Evolutionary conservation across 139 green algal genomes (phyloP).

Genomic region (Chlamydomonas sphaeroides): DNA sequence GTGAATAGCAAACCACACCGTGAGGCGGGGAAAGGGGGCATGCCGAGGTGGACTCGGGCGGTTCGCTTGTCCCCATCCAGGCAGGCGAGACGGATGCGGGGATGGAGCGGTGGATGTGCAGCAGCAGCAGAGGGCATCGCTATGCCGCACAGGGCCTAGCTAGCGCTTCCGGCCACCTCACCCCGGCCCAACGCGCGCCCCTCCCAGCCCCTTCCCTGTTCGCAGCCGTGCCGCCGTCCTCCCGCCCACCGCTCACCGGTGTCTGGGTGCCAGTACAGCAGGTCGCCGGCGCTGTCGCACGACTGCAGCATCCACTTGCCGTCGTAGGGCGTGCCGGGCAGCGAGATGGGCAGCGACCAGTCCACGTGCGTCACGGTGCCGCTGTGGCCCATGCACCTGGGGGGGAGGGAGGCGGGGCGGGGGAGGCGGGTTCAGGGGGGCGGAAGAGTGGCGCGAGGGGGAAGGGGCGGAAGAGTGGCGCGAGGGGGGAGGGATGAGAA

Average conservation of each 20-base stretch:
- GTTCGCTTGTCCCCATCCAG: no score
- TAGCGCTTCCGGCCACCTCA: no score
- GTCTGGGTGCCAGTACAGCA: slow-evolving; percentile 59
- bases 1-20: no score
- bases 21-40: no score
- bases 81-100: no score
- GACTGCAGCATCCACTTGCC: slow-evolving; percentile 44
- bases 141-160: no score
- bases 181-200: background rate
- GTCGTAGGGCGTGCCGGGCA: slow-evolving; percentile 28
- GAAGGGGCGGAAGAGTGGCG: no score
- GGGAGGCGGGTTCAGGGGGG: background rate
- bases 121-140: no score
- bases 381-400: slow-evolving; percentile 55
- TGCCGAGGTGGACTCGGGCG: no score
- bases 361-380: slow-evolving; percentile 62
- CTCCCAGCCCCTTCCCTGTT: background rate
- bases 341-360: slow-evolving; percentile 58
- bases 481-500: no score
- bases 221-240: no score
- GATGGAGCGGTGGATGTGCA: no score
- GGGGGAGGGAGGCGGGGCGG: background rate
- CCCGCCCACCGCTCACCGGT: slow-evolving; percentile 45
- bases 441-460: background rate
- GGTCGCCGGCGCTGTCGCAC: slow-evolving; percentile 45